Conservation (phyloP, 345 rosid genomes). For the Excoecaria cochinchinensis region DNA sequence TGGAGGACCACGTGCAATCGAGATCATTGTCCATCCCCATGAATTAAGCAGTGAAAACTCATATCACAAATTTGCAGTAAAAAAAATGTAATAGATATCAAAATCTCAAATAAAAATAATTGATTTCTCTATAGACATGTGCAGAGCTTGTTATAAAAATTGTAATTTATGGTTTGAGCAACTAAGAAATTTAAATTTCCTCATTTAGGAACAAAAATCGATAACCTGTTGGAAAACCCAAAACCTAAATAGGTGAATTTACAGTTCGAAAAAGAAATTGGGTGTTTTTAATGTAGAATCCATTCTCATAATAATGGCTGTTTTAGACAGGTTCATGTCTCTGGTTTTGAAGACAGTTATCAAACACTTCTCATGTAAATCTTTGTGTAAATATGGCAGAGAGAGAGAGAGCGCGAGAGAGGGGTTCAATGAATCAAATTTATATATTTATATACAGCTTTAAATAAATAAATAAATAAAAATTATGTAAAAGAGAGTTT, state of each 20-base stretch:
- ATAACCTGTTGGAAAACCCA: conserved; percentile 1
- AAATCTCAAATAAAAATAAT: background rate
- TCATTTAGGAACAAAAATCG: conserved; percentile 24
- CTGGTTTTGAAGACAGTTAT: conserved; percentile 30
- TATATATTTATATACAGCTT: background rate
- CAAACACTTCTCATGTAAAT: conserved; percentile 1
- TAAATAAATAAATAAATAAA: too few relatives aligned
- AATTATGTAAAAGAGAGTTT: too few relatives aligned
- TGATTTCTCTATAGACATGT: background rate
- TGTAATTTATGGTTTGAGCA: conserved; percentile 30
- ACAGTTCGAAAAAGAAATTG: conserved; percentile 8
- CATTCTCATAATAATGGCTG: conserved; percentile 20
- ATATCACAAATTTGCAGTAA: conserved; percentile 1
- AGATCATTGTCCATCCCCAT: conserved; percentile 54
- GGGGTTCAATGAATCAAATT: conserved; percentile 19
- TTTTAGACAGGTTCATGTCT: conserved; percentile 41
- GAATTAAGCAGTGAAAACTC: conserved; percentile 20
- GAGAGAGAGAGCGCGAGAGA: background rate
- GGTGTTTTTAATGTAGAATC: conserved; percentile 24
- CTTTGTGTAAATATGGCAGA: conserved; percentile 13
- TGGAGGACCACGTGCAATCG: conserved; percentile 55
- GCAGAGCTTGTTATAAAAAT: conserved; percentile 6
- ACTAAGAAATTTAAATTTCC: conserved; percentile 3
- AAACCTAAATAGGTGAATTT: conserved; percentile 4
- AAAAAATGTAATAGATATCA: background rate